These are phyloP conservation scores for Arthroderma sp. DNA, from an alignment of 2,329 filamentous ascomycete species.

Conservation along the genomic window DNA sequence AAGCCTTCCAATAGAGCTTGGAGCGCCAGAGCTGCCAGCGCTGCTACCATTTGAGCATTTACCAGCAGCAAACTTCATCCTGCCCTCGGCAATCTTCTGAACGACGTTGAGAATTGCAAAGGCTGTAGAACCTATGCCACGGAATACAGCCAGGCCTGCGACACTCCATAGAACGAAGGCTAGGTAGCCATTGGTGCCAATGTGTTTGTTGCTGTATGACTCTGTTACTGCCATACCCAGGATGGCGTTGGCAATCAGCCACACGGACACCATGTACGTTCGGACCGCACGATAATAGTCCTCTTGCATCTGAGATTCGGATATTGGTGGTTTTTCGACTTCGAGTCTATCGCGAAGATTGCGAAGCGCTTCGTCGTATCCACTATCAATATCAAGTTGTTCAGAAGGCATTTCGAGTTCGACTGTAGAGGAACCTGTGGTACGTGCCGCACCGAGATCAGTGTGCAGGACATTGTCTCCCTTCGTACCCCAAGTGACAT, in stretches of 20 bases:
- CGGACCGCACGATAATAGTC: conserved; percentile 97
- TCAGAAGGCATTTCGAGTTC: conserved; percentile 96
- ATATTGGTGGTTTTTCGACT: conserved; percentile 50
- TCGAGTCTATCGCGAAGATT: conserved; percentile 90
- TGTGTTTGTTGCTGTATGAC: conserved; percentile 58
- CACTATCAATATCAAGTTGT: conserved; percentile 94
- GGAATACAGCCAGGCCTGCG: conserved; percentile 72
- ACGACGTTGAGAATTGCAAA: conserved; percentile 77
- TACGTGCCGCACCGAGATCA: conserved; percentile 76
- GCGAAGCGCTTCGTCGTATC: conserved; percentile 91
- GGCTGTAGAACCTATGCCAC: conserved; percentile 66
- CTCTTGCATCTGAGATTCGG: conserved; percentile 79
- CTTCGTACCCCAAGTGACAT: conserved; percentile 98
- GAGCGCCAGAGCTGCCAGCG: conserved; percentile 10
- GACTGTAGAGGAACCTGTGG: conserved; percentile 64
- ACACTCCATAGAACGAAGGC: conserved; percentile 90
- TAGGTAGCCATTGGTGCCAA: conserved; percentile 79
- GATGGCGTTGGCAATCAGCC: conserved; percentile 86
- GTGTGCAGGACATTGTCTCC: conserved; percentile 92
- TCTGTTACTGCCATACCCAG: conserved; percentile 89
- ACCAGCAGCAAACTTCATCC: conserved; percentile 47
- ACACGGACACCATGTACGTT: conserved; percentile 93
- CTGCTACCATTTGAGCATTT: conserved; percentile 10
- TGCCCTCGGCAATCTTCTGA: conserved; percentile 76
- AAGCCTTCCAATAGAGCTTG: conserved; percentile 11